These are phyloP conservation scores for Lithospermum erythrorhizon DNA, from an alignment of 257 asterid species.

Conservation along the genomic window DNA sequence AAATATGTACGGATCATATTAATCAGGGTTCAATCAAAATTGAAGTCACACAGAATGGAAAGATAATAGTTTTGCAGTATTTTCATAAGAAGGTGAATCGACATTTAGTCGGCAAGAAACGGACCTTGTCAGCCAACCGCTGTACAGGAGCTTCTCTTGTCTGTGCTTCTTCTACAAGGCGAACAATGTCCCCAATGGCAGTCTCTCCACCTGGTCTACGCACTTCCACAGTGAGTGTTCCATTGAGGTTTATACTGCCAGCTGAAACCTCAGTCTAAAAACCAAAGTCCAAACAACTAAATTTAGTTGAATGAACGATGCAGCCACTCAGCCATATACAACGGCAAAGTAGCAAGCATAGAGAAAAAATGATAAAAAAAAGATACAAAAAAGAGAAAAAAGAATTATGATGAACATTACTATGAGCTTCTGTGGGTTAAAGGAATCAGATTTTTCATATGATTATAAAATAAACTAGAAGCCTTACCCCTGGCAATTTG, in stretches of 20 bases:
- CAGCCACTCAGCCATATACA: not conserved
- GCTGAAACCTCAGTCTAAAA: slow-evolving; percentile 87
- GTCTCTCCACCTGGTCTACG: slow-evolving; percentile 97
- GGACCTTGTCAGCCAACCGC: slow-evolving; percentile 94
- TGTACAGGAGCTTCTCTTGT: slow-evolving; percentile 97
- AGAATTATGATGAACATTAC: not conserved
- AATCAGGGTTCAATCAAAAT: too few species aligned
- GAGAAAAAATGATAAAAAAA: not conserved
- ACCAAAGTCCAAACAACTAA: slow-evolving; percentile 15
- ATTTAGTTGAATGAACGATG: slow-evolving; percentile 13
- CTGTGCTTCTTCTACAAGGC: slow-evolving; percentile 98
- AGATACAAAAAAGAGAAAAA: not conserved
- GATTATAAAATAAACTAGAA: slow-evolving; percentile 5
- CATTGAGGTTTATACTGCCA: slow-evolving; percentile 92
- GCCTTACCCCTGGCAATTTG: slow-evolving; percentile 94
- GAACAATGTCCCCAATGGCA: slow-evolving; percentile 88
- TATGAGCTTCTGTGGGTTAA: too few species aligned
- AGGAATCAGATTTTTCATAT: not conserved
- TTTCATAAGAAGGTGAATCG: not conserved
- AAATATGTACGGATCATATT: not conserved
- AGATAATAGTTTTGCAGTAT: not conserved
- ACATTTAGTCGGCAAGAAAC: not conserved
- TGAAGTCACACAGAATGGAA: not conserved
- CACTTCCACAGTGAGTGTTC: slow-evolving; percentile 85
- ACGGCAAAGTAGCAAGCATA: not conserved